A percentile compares a stretch with the other conserved stretches of the same genome.
Evolutionary conservation across 345 rosid genomes (phyloP).

Genomic region (Sonneratia alba): DNA sequence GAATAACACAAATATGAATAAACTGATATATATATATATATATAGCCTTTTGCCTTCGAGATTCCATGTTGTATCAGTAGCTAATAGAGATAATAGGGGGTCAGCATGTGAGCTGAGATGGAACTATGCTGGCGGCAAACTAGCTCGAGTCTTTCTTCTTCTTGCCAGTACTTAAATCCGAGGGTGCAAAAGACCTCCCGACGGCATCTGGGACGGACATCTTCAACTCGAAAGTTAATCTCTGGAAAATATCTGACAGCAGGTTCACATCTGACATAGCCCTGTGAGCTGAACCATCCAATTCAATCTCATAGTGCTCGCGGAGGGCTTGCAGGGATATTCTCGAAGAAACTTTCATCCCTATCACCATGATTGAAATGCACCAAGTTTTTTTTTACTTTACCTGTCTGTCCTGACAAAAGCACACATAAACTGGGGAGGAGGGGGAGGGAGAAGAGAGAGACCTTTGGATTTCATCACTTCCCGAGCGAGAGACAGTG

Average conservation of each 20-base stretch:
- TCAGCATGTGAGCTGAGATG: not conserved
- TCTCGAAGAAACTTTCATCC: conserved; percentile 22
- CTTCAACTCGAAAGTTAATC: conserved; percentile 51
- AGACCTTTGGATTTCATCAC: conserved; percentile 52
- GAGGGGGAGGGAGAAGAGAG: conserved; percentile 12
- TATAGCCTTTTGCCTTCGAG: not conserved
- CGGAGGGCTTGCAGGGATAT: conserved; percentile 38
- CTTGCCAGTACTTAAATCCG: conserved; percentile 29
- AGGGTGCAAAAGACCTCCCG: conserved; percentile 31
- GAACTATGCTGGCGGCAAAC: not conserved
- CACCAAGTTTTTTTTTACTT: not conserved
- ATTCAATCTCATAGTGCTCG: conserved; percentile 27
- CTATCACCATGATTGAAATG: conserved; percentile 20
- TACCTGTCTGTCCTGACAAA: not conserved
- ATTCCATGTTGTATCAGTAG: not conserved
- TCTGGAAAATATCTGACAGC: conserved; percentile 58
- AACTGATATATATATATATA: not conserved
- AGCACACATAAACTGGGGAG: too few relatives aligned
- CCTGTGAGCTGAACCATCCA: conserved; percentile 63
- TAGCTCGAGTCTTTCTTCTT: conserved; percentile 35
- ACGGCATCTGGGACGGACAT: conserved; percentile 40
- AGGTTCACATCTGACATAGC: conserved; percentile 71
- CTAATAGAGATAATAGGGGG: not conserved
- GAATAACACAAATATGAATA: not conserved
- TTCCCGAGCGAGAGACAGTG: conserved; percentile 62